phyloP scores from a whole-genome alignment of 2,329 filamentous ascomycete genomes.

The Verticillium zaregamsianum region DNA sequence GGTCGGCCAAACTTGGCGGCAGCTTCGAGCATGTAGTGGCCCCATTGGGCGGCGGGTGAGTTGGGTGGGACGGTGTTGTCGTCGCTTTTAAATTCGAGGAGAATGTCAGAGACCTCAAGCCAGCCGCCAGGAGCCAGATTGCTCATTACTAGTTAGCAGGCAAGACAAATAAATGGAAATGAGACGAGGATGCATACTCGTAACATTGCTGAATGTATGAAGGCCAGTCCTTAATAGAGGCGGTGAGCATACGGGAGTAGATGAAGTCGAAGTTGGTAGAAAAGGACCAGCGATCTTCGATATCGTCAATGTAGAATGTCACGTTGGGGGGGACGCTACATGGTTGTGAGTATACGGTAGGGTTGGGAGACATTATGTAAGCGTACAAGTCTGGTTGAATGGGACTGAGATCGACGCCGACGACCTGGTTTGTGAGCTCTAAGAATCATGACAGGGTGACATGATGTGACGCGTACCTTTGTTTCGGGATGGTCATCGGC shows the following conservation, averaged over 20 bases:
- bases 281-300: constrained; percentile 18
- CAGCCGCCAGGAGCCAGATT: constrained; percentile 38
- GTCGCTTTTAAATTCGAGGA: constrained; percentile 32
- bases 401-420: constrained; percentile 38
- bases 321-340: constrained; percentile 16
- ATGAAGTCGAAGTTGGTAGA: constrained; percentile 24
- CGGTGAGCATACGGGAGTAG: constrained; percentile 31
- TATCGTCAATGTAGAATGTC: constrained; percentile 21
- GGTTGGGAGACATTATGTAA: neutral
- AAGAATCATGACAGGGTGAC: accelerated
- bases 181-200: constrained; percentile 15
- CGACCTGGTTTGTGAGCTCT: constrained; percentile 16
- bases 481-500: constrained; percentile 25
- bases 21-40: constrained; percentile 23
- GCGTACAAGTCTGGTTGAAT: constrained; percentile 33
- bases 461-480: constrained; percentile 12
- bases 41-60: constrained; percentile 27
- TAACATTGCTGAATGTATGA: constrained; percentile 31
- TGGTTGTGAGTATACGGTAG: neutral
- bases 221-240: constrained; percentile 28
- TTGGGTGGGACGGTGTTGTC: constrained; percentile 29
- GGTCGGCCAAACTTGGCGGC: constrained; percentile 23
- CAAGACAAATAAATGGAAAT: too few species aligned
- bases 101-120: constrained; percentile 38
- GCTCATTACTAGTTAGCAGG: neutral